These are phyloP conservation scores for Plectranthus barbatus DNA, from an alignment of 257 asterid genomes.

Conservation along the genomic window DNA sequence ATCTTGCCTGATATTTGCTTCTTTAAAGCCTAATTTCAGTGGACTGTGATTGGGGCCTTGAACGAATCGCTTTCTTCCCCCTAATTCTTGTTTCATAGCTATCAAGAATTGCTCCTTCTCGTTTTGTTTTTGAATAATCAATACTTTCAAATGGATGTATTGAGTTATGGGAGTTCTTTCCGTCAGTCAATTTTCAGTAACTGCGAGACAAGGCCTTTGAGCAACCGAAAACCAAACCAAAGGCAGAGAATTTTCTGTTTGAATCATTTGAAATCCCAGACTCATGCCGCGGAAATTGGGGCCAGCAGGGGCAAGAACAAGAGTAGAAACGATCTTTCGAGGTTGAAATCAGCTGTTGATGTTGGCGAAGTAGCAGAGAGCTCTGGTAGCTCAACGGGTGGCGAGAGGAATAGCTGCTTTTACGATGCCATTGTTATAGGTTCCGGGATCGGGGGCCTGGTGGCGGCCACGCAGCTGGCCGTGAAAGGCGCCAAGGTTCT, in stretches of 20 bases:
- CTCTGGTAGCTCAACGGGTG: constrained; percentile 11
- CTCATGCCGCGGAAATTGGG: constrained; percentile 18
- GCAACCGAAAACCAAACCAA: constrained; percentile 20
- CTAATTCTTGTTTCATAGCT: constrained; percentile 2
- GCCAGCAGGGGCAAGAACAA: constrained; percentile 12
- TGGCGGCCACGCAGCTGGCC: constrained; percentile 92
- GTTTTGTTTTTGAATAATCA: too few relatives aligned
- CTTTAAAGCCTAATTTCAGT: constrained; percentile 8
- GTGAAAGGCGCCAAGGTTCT: constrained; percentile 89
- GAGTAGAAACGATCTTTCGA: constrained; percentile 18
- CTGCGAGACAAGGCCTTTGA: constrained; percentile 20
- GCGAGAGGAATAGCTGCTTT: constrained; percentile 14
- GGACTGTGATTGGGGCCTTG: background rate
- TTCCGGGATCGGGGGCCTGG: constrained; percentile 91
- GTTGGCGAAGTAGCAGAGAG: constrained; percentile 30
- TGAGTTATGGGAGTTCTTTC: constrained; percentile 25
- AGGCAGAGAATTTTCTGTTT: constrained; percentile 10
- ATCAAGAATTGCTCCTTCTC: background rate
- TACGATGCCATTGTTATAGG: constrained; percentile 91
- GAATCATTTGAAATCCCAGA: constrained; percentile 16
- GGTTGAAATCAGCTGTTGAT: constrained; percentile 41
- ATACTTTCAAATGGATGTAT: constrained; percentile 32
- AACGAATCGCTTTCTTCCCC: constrained; percentile 9
- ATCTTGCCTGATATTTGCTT: constrained; percentile 8
- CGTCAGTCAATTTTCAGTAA: constrained; percentile 23